A percentile compares a stretch with the other conserved stretches of the same genome.
phyloP scores from a whole-genome alignment of 2,329 filamentous ascomycete genomes.

The Alternaria gaisen region DNA sequence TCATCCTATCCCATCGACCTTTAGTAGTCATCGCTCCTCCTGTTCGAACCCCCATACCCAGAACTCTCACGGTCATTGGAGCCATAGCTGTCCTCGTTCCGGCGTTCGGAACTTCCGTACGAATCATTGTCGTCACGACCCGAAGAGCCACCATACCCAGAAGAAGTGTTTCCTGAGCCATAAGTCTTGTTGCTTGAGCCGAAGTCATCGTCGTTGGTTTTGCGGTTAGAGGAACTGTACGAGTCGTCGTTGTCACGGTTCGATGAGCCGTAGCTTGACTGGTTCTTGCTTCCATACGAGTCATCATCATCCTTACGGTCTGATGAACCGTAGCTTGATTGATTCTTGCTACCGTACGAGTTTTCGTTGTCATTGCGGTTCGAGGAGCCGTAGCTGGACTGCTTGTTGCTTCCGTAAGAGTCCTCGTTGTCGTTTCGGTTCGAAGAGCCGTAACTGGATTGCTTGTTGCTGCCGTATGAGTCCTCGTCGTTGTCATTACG shows the following conservation, averaged over 20 bases:
- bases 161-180: slow-evolving; percentile 1
- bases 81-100: slow-evolving; percentile 4
- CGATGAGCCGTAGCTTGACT: slow-evolving; percentile 12
- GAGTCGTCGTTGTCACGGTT: slow-evolving; percentile 12
- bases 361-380: slow-evolving; percentile 5
- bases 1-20: not conserved
- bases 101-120: slow-evolving; percentile 8
- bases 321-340: slow-evolving; percentile 6
- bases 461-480: slow-evolving; percentile 13
- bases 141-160: slow-evolving; percentile 4
- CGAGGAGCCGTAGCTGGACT: slow-evolving; percentile 6
- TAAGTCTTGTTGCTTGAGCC: slow-evolving; percentile 7
- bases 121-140: slow-evolving; percentile 1
- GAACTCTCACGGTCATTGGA: slow-evolving; percentile 8
- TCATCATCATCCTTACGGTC: slow-evolving; percentile 12
- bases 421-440: slow-evolving; percentile 5
- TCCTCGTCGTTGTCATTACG: slow-evolving; percentile 5
- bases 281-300: slow-evolving; percentile 12
- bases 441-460: slow-evolving; percentile 5
- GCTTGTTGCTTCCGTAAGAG: slow-evolving; percentile 13
- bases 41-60: slow-evolving; percentile 11
- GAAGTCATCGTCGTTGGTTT: slow-evolving; percentile 8
- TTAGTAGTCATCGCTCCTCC: slow-evolving; percentile 17
- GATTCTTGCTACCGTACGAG: slow-evolving; percentile 12
- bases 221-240: slow-evolving; percentile 15